A percentile compares a stretch with the other conserved stretches of the same genome.
Conservation (phyloP, 2,329 filamentous ascomycete species). For the Hymenoscyphus albidus region DNA sequence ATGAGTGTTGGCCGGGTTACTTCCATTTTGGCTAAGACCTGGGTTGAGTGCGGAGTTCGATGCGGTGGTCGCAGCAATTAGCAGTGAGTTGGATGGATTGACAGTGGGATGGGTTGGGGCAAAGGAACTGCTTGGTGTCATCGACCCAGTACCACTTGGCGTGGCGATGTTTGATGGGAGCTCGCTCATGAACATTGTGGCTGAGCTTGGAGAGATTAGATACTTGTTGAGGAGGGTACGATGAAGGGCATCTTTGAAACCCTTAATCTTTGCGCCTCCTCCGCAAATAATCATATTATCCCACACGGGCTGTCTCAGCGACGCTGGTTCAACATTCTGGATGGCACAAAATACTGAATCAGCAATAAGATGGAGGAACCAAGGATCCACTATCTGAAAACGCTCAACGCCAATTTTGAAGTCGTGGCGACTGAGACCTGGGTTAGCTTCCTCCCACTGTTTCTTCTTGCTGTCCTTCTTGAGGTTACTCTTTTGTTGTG, state of each 20-base stretch:
- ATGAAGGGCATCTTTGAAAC: constrained; percentile 86
- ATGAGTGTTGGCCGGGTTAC: constrained; percentile 47
- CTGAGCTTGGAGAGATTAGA: constrained; percentile 84
- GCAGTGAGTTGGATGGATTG: constrained; percentile 76
- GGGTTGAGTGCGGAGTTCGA: constrained; percentile 34
- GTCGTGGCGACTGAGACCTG: constrained; percentile 59
- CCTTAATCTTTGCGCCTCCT: constrained; percentile 69
- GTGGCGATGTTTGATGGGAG: constrained; percentile 91
- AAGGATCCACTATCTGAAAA: constrained; percentile 64
- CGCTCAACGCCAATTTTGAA: constrained; percentile 76
- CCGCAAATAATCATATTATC: constrained; percentile 89
- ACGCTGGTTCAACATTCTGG: constrained; percentile 76
- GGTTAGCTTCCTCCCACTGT: constrained; percentile 33
- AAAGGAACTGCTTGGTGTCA: constrained; percentile 64
- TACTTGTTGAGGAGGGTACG: constrained; percentile 77
- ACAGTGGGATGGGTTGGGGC: constrained; percentile 50
- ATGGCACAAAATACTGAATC: constrained; percentile 80
- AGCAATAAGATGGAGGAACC: constrained; percentile 77
- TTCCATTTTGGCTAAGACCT: constrained; percentile 35
- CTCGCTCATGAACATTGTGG: constrained; percentile 96
- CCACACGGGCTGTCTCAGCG: constrained; percentile 84
- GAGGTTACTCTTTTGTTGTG: constrained; percentile 28
- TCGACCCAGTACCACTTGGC: constrained; percentile 82
- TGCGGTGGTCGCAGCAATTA: constrained; percentile 84
- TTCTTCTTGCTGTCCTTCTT: constrained; percentile 32